Evolutionary conservation across 306 rosid species (phyloP).

Genomic region (Dryas drummondii): DNA sequence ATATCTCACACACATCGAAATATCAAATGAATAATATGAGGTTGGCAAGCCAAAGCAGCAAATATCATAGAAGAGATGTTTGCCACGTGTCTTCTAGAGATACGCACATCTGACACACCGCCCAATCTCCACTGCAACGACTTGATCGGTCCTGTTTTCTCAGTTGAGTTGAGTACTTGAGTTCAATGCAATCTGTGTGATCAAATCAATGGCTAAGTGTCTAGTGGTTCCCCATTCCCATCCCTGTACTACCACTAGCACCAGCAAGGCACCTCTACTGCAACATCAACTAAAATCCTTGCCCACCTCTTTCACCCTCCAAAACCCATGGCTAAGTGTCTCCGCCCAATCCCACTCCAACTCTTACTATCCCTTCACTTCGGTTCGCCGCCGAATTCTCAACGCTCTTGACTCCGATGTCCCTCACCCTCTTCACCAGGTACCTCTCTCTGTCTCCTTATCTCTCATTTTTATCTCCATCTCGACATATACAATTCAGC

Average conservation of each 20-base stretch:
- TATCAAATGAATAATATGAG: not conserved
- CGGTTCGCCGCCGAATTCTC: constrained; percentile 30
- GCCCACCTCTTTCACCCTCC: not conserved
- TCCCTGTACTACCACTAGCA: not conserved
- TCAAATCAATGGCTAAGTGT: constrained; percentile 15
- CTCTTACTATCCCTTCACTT: constrained; percentile 9
- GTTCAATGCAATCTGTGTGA: not conserved
- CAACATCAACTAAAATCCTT: not conserved
- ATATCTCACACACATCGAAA: not conserved
- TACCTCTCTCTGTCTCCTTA: constrained; percentile 9
- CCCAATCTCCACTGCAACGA: constrained; percentile 25
- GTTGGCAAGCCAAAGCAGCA: not conserved
- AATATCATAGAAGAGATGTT: not conserved
- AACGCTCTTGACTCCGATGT: constrained; percentile 50
- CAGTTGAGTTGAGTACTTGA: not conserved
- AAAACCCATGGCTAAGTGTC: not conserved
- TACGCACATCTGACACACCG: constrained; percentile 22
- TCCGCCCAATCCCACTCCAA: not conserved
- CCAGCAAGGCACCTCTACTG: not conserved
- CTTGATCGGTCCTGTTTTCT: no score
- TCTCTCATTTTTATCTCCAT: no score
- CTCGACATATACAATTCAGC: no score
- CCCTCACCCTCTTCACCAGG: constrained; percentile 56
- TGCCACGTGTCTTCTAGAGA: constrained; percentile 37
- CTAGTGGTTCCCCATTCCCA: not conserved